phyloP scores from a whole-genome alignment of 192 early-diverging fungal species.

The Coemansia sp. region DNA sequence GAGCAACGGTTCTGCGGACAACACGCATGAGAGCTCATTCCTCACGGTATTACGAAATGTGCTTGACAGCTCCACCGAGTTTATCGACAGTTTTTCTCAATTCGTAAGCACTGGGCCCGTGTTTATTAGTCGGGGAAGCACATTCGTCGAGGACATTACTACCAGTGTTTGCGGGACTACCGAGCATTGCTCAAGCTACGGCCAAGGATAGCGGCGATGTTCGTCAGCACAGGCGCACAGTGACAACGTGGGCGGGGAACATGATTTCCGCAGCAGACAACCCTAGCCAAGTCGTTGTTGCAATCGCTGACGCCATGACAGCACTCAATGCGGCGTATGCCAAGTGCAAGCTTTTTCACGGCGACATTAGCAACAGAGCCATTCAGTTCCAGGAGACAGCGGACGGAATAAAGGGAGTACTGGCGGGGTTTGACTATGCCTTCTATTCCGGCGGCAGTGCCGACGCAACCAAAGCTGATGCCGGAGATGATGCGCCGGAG shows the following conservation, averaged over 20 bases:
- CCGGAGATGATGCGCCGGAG: not conserved
- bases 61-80: not conserved
- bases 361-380: not conserved
- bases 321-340: not conserved
- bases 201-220: not conserved
- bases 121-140: not conserved
- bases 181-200: not conserved
- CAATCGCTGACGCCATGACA: not conserved
- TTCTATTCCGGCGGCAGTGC: not conserved
- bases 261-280: not conserved
- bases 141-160: not conserved
- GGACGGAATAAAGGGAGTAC: not conserved
- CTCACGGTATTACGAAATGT: no score
- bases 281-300: not conserved
- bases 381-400: not conserved
- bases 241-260: not conserved
- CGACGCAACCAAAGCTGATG: no score
- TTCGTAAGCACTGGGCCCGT: not conserved
- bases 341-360: not conserved
- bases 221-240: not conserved
- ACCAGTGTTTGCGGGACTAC: not conserved
- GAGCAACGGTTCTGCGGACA: conserved; percentile 18
- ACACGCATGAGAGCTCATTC: not conserved
- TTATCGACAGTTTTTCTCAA: not conserved
- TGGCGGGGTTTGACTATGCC: not conserved